A percentile compares a stretch with the other conserved stretches of the same genome.
Conservation (phyloP, 1,284 basidiomycete species). For the Cryptococcus wingfieldii region DNA sequence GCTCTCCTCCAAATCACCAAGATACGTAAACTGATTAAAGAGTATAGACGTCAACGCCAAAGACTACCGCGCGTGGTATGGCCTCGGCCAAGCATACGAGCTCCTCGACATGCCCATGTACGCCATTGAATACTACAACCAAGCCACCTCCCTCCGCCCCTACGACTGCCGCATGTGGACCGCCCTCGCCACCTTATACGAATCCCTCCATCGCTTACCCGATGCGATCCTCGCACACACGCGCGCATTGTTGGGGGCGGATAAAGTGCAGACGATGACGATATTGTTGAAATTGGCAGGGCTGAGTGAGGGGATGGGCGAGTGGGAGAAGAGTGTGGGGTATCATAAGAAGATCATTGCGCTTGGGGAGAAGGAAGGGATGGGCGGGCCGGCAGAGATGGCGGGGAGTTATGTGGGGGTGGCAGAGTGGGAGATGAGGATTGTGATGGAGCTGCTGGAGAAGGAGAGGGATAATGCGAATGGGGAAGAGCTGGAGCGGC, state of each 20-base stretch:
- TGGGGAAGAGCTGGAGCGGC: constrained; percentile 2
- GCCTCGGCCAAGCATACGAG: constrained; percentile 96
- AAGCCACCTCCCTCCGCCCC: constrained; percentile 89
- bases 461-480: background rate
- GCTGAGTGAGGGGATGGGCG: constrained; percentile 53
- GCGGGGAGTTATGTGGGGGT: constrained; percentile 75
- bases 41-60: constrained; percentile 81
- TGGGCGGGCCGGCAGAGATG: constrained; percentile 61
- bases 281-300: constrained; percentile 69
- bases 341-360: constrained; percentile 58
- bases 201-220: constrained; percentile 73
- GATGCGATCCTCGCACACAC: constrained; percentile 87
- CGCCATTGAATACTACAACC: constrained; percentile 93
- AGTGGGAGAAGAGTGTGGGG: constrained; percentile 41
- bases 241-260: constrained; percentile 78
- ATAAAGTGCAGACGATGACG: constrained; percentile 69
- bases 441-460: constrained; percentile 21
- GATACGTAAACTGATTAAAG: background rate
- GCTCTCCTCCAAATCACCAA: constrained; percentile 26
- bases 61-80: constrained; percentile 98
- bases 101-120: constrained; percentile 94
- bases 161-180: constrained; percentile 97
- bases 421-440: constrained; percentile 67
- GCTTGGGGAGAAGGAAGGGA: constrained; percentile 61
- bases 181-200: constrained; percentile 89